phyloP scores from a whole-genome alignment of 139 green algal species.

The Haematococcus lacustris region DNA sequence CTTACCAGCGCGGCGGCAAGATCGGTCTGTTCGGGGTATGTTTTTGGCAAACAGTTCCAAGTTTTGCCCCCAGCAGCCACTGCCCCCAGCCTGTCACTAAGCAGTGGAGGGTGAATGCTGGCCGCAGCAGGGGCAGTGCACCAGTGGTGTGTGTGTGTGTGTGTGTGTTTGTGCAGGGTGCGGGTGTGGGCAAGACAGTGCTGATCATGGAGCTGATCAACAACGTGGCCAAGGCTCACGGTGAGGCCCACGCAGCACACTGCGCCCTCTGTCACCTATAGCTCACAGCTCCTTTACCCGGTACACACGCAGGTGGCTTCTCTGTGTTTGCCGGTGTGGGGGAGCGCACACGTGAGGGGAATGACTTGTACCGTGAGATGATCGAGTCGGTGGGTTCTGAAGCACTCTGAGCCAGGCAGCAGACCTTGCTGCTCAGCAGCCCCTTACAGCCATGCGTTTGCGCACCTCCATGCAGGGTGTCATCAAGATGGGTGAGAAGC shows the following conservation, averaged over 20 bases:
- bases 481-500: slow-evolving; percentile 91
- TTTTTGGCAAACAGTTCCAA: too few relatives aligned
- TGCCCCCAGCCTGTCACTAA: too few relatives aligned
- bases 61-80: too few relatives aligned
- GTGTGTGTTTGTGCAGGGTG: slow-evolving; percentile 95
- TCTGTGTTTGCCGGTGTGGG: slow-evolving; percentile 99
- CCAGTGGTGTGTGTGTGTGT: slow-evolving; percentile 95
- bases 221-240: slow-evolving; percentile 98
- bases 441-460: too few relatives aligned
- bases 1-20: slow-evolving; percentile 98
- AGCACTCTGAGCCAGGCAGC: too few relatives aligned
- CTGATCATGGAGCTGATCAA: slow-evolving; percentile 99
- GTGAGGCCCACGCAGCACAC: too few relatives aligned
- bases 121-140: slow-evolving; percentile 98
- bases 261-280: too few relatives aligned
- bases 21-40: slow-evolving; percentile 99
- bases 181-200: slow-evolving; percentile 99
- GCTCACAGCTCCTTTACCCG: too few relatives aligned
- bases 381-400: slow-evolving; percentile 82
- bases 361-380: slow-evolving; percentile 99
- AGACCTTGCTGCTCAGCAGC: too few relatives aligned
- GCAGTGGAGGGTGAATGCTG: too few relatives aligned
- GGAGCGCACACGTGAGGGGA: slow-evolving; percentile 97
- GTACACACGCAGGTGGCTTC: slow-evolving; percentile 83
- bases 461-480: too few relatives aligned